phyloP scores from a whole-genome alignment of 768 basidiomycete genomes.

The Auriscalpium vulgare region DNA sequence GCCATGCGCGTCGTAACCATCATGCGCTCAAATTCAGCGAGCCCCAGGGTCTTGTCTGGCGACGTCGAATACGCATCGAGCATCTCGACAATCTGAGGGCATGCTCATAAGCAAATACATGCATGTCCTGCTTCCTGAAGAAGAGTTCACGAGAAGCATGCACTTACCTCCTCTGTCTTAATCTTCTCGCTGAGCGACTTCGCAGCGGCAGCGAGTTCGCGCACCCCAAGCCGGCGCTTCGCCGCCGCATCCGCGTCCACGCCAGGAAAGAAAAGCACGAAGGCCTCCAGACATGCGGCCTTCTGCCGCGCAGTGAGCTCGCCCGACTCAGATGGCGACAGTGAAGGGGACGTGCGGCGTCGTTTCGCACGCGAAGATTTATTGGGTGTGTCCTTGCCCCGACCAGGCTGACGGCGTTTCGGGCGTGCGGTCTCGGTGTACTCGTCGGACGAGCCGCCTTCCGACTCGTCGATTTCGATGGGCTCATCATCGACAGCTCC shows the following conservation, averaged over 20 bases:
- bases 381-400: not conserved
- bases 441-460: conserved; percentile 8
- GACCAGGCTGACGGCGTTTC: conserved; percentile 1
- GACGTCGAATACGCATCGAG: conserved; percentile 66
- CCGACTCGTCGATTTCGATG: conserved; percentile 16
- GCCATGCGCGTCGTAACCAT: conserved; percentile 57
- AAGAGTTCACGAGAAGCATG: not conserved
- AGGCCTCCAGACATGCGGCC: conserved; percentile 47
- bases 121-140: not conserved
- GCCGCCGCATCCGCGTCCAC: conserved; percentile 37
- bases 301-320: conserved; percentile 44
- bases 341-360: not conserved
- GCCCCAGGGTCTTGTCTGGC: conserved; percentile 56
- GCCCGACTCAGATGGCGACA: not conserved
- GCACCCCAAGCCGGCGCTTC: conserved; percentile 50
- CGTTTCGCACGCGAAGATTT: not conserved
- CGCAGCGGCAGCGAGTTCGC: conserved; percentile 55
- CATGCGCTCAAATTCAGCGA: conserved; percentile 69
- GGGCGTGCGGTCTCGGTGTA: conserved; percentile 9
- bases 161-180: conserved; percentile 63
- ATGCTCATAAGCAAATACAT: not conserved
- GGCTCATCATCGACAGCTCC: conserved; percentile 18
- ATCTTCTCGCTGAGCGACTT: conserved; percentile 63
- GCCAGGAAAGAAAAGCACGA: conserved; percentile 67
- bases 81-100: conserved; percentile 66